Evolutionary conservation across 352 stramenopile species (phyloP).

Genomic region (Phytophthora cryptogea): DNA sequence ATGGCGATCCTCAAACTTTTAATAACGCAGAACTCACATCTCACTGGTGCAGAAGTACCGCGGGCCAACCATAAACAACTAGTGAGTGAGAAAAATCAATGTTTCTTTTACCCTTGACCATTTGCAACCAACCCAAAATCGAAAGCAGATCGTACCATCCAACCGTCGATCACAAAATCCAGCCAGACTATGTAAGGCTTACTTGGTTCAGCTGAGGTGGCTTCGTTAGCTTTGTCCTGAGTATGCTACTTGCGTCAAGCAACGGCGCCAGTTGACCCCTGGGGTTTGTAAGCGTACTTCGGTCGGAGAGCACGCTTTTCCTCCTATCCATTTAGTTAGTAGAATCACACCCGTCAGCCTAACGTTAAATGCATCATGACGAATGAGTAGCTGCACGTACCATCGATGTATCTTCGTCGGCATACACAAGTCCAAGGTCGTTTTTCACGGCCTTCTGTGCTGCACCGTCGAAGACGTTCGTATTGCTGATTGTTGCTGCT

Average conservation of each 20-base stretch:
- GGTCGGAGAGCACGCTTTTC: constrained; percentile 79
- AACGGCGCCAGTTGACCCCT: constrained; percentile 16
- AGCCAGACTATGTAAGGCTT: background rate
- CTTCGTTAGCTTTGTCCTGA: background rate
- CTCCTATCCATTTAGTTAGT: constrained; percentile 42
- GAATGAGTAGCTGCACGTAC: constrained; percentile 26
- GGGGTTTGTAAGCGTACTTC: constrained; percentile 74
- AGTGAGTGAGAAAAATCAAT: constrained; percentile 40
- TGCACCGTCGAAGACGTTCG: constrained; percentile 37
- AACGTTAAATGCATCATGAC: background rate
- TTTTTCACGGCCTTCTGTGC: constrained; percentile 38
- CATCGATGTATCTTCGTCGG: constrained; percentile 63
- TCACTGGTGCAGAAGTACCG: constrained; percentile 9
- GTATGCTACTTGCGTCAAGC: constrained; percentile 23
- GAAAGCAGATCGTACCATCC: constrained; percentile 40
- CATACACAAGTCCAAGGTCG: constrained; percentile 55
- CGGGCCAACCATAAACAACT: constrained; percentile 26
- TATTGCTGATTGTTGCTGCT: constrained; percentile 25
- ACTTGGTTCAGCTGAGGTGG: constrained; percentile 9
- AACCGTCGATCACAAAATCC: constrained; percentile 6
- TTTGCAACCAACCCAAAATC: constrained; percentile 16
- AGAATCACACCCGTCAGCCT: constrained; percentile 2
- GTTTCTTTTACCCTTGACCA: constrained; percentile 41
- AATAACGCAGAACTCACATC: constrained; percentile 36
- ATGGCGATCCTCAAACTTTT: background rate